These are phyloP conservation scores for Botryotinia narcissicola DNA, from an alignment of 2,329 filamentous ascomycete species.

Conservation along the genomic window DNA sequence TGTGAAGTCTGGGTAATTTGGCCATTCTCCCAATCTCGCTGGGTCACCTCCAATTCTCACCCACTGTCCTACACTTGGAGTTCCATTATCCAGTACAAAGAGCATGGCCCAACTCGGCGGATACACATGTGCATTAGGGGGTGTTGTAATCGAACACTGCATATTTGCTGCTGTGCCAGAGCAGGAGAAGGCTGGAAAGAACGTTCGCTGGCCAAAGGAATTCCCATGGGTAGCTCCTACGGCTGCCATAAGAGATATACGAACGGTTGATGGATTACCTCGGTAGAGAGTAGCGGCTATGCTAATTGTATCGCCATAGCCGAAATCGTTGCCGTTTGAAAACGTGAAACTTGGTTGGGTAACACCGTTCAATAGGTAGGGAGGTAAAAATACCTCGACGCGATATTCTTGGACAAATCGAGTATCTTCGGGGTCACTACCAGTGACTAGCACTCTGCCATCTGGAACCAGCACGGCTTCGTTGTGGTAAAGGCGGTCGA, in stretches of 20 bases:
- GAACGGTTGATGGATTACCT: background rate
- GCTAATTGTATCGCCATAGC: constrained; percentile 2
- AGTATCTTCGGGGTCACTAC: constrained; percentile 43
- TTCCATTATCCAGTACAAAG: constrained; percentile 59
- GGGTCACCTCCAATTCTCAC: constrained; percentile 66
- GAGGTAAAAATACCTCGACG: constrained; percentile 62
- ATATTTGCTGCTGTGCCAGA: background rate
- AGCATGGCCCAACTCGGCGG: constrained; percentile 65
- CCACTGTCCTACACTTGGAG: constrained; percentile 61
- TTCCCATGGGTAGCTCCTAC: constrained; percentile 17
- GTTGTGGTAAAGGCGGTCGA: constrained; percentile 63
- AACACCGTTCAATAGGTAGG: constrained; percentile 53
- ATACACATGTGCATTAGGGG: constrained; percentile 53
- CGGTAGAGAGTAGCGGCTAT: constrained; percentile 3
- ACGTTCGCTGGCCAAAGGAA: constrained; percentile 11
- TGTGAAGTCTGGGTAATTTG: constrained; percentile 44
- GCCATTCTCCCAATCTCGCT: constrained; percentile 60
- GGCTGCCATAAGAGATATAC: constrained; percentile 16
- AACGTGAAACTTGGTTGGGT: constrained; percentile 54
- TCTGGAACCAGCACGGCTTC: constrained; percentile 62
- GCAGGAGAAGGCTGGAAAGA: constrained; percentile 13
- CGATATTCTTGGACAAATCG: constrained; percentile 50
- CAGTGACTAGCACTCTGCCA: constrained; percentile 58
- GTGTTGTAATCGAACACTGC: constrained; percentile 43
- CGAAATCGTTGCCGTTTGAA: constrained; percentile 32